Percentiles rank a stretch among this genome's conserved stretches.
phyloP scores from a whole-genome alignment of 2,329 filamentous ascomycete genomes.

The Gyromitra esculenta region DNA sequence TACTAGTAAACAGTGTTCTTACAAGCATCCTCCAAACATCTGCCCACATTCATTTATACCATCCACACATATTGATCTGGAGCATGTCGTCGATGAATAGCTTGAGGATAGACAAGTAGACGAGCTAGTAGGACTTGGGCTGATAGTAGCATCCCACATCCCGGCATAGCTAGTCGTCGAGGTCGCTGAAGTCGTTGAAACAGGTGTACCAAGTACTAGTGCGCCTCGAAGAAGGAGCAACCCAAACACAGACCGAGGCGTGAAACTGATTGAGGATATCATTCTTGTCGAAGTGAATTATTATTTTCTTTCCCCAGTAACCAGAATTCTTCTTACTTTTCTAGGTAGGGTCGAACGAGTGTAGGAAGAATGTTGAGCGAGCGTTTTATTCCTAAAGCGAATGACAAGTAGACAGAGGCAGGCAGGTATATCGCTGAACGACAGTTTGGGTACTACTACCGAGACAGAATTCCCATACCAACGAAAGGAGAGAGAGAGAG shows the following conservation, averaged over 20 bases:
- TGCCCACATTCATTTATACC: constrained; percentile 46
- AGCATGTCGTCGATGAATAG: constrained; percentile 18
- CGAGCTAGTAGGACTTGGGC: constrained; percentile 7
- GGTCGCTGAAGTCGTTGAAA: constrained; percentile 20
- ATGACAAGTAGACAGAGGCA: constrained; percentile 21
- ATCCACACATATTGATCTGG: constrained; percentile 44
- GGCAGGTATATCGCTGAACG: constrained; percentile 25
- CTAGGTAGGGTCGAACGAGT: neutral
- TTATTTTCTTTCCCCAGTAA: neutral
- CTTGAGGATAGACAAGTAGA: neutral
- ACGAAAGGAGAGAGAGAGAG: neutral
- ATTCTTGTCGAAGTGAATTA: neutral
- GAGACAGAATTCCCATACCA: neutral
- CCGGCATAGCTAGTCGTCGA: constrained; percentile 3
- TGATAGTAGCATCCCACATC: constrained; percentile 14
- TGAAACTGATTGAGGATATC: constrained; percentile 21
- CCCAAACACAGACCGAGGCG: neutral
- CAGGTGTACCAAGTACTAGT: constrained; percentile 12
- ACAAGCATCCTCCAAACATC: constrained; percentile 51
- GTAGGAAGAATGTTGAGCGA: constrained; percentile 19
- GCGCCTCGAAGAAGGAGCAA: constrained; percentile 25
- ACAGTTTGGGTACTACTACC: constrained; percentile 22
- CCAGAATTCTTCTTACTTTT: too few species aligned
- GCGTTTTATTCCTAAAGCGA: constrained; percentile 28
- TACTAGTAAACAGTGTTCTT: constrained; percentile 15